Conservation (phyloP, 257 asterid genomes). For the Thymus quinquecostatus region DNA sequence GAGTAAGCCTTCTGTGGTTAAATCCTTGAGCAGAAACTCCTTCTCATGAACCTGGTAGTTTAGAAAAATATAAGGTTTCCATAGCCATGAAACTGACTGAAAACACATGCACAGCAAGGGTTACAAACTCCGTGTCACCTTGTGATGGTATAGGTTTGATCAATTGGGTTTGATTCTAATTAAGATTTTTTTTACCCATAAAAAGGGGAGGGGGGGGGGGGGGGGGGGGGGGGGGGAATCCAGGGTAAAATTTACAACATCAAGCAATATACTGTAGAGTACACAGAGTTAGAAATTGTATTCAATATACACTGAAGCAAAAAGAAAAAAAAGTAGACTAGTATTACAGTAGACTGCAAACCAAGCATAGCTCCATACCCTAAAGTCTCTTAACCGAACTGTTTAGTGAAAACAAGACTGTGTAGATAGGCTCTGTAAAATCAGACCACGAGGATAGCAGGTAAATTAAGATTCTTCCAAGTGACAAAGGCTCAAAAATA, state of each 20-base stretch:
- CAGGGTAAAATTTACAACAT: neutral
- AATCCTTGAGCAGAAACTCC: conserved; percentile 80
- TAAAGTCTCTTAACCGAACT: conserved; percentile 15
- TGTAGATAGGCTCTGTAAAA: neutral
- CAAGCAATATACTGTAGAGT: neutral
- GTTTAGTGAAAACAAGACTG: neutral
- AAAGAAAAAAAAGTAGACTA: neutral
- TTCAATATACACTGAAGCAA: neutral
- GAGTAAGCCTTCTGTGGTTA: conserved; percentile 67
- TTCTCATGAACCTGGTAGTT: conserved; percentile 85
- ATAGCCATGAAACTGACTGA: neutral
- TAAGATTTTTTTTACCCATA: conserved; percentile 1
- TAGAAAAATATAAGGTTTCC: conserved; percentile 4
- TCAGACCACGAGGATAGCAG: neutral
- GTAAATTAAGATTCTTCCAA: neutral
- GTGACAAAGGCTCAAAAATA: neutral
- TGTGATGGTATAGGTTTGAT: conserved; percentile 3
- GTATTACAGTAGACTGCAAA: neutral
- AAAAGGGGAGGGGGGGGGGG: neutral
- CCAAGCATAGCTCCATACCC: neutral
- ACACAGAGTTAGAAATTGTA: neutral
- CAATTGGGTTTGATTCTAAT: neutral
- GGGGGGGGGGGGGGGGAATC: no score
- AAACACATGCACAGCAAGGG: neutral
- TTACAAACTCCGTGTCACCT: neutral